Base-by-base conservation (phyloP, 495 filamentous ascomycete genomes). In the Articulospora tetracladia region DNA sequence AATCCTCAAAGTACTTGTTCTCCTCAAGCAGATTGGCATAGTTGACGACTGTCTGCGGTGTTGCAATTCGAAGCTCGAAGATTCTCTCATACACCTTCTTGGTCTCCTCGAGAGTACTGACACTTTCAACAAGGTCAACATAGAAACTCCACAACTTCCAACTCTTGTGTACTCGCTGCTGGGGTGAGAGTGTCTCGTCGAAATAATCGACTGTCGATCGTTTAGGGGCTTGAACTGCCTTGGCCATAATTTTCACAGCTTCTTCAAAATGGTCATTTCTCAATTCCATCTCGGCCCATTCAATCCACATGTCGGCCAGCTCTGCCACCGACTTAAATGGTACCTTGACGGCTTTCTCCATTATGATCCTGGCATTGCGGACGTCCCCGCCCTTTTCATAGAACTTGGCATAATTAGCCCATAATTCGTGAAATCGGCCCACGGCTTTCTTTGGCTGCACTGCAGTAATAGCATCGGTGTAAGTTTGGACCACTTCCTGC, bases 71-170 rank as follows among this genome's bases (percentile, higher is more conserved):
- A 39, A 99, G 86, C 72, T 99, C 95, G 72, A 99, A 99, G 66
- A 98, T 97, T 52, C 95, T 80, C 64, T 98, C 94, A 73, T 99
- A 99, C 17, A 98, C 84, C 70, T 89, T 92, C 69, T 85, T 88
- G 12, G 94, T 98, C 74, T 98, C 93, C 11, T 97, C 93, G 2
- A 98, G 75, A 0, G 90, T 91, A 59, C 87, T 85, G 19, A 96
- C 92, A 74, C 91, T 94, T 71, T 99, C 94, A 12, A 99, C 93
- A 0, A 99, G 83, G 73, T 99, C 94, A 39, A 99, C 93, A 67
- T 99, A 99, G 80, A 98, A 99, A 78, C 90, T 94, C 94, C 94
- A 99, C 15, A 99, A 75, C 72, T 98, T 99, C 95, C 95, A 99
- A 70, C 91, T 95, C 80, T 98, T 99, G 75, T 99, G 95, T 8